These are phyloP conservation scores for Zalaria sp. DNA, from an alignment of 2,329 filamentous ascomycete genomes.

Conservation along the genomic window DNA sequence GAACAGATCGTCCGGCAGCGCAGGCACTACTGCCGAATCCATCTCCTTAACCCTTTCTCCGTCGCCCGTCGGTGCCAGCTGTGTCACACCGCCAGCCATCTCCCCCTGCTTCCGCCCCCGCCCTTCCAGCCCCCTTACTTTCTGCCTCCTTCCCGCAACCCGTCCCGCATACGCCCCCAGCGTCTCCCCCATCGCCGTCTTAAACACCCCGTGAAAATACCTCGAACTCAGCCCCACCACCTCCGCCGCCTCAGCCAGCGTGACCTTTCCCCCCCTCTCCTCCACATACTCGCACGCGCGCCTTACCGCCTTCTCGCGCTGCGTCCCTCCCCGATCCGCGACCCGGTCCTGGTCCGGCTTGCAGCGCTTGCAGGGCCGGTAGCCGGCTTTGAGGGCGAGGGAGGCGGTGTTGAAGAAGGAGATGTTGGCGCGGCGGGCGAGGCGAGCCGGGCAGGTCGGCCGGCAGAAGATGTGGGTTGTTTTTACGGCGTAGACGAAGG, in stretches of 20 bases:
- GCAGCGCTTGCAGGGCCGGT: constrained; percentile 45
- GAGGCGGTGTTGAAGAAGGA: constrained; percentile 35
- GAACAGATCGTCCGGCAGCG: no score
- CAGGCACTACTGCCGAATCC: no score
- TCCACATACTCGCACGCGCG: not conserved
- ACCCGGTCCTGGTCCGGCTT: constrained; percentile 20
- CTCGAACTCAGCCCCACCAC: not conserved
- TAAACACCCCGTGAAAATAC: not conserved
- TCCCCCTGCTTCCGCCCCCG: no score
- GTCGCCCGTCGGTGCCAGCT: no score
- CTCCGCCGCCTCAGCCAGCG: not conserved
- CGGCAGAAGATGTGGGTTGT: constrained; percentile 47
- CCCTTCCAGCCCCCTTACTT: no score
- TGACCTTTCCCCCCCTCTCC: not conserved
- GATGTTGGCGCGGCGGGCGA: constrained; percentile 42
- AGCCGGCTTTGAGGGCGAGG: constrained; percentile 36
- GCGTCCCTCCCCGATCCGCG: not conserved
- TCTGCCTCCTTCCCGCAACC: no score
- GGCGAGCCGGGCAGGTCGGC: constrained; percentile 44
- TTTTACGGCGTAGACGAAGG: constrained; percentile 41
- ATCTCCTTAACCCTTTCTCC: no score
- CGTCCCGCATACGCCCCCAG: no score
- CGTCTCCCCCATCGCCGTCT: not conserved
- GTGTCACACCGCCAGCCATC: no score
- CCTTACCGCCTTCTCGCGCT: not conserved